Base-by-base conservation (phyloP, 768 basidiomycete genomes). In the Psilocybe cubensis region DNA sequence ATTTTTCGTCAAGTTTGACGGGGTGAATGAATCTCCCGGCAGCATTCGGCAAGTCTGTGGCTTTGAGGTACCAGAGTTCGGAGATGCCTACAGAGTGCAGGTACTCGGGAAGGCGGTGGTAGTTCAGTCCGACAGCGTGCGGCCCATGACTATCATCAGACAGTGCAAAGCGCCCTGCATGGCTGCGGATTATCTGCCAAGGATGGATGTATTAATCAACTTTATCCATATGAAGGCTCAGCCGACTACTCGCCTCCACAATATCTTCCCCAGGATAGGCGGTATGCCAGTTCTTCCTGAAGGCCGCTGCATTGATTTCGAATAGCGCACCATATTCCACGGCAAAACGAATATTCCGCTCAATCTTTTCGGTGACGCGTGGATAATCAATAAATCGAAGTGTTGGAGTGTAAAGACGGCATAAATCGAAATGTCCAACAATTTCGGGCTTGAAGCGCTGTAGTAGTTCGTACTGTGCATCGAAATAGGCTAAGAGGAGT, bases 71-170 rank as follows among this genome's bases (percentile, higher is more conserved):
- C 88, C 88, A 92, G 3, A 92, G 66, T 56, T 90, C 84, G 9
- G 72, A 64, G 25, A 97, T 79, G 3, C 82, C 83, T n/a, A 82
- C 68, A 2, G 74, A 74, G 44, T 76, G 73, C 25, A 94, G 75
- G 71, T 98, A 98, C 10, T 79, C 76, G 45, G 76, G 77, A 59
- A 90, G 71, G 18, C 81, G 78, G 53, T 75, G 66, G 65, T 98
- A 99, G 71, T 98, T 94, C 56, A 94, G 77, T 0, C 94, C 95
- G 52, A 98, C 94, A 8, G 86, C 85, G 27, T 86, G 84, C 2
- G 94, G 90, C 0, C 93, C 94, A 66, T 99, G 97, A 51, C 95
- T 96, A 74, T 98, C 97, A 69, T 98, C 97, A 4, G 96, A 98
- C 24, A 99, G 79, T 18, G 88, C 83, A 61, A 97, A 84, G 21